Evolutionary conservation across 2,329 filamentous ascomycete genomes (phyloP), one percentile per base, ranked within the genome.

Genomic region (Trichoderma citrinoviride): DNA sequence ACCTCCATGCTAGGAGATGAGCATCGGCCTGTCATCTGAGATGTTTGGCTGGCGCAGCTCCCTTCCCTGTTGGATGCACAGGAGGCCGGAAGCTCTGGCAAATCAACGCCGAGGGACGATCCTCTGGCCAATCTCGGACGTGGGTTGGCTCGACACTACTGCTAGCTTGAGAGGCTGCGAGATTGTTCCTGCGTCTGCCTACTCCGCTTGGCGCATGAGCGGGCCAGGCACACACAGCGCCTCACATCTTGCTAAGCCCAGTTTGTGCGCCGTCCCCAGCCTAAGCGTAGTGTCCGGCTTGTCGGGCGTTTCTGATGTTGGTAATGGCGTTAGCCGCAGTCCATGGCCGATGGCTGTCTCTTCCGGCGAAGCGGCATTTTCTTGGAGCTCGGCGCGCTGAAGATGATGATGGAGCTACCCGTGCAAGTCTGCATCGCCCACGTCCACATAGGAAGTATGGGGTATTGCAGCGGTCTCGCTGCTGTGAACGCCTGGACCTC

Each of bases 151-250:
- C 72, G 72, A 25, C 33, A 17, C 58, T 62, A 54, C 33, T 37
- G 33, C 10, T 37, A 37, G 33, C 33, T 37, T 37, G 33, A 14
- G 33, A 37, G 33, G 71, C 68, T 60, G 25, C 57, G 67, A 71
- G 68, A 73, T 74, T 74, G 73, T 74, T 73, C 73, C 72, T 74
- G 73, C 72, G 67, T 75, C 71, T 58, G 60, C 50, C 60, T 47
- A 71, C 67, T 74, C 71, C 64, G 49, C 57, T 56, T 52, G 44
- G 54, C 49, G 43, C 47, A 43, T 53, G 40, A 56, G 49, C 23
- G 43, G 46, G 40, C 64, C 47, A 65, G 64, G 64, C 40, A 65
- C 64, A 37, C 33, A 55, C n/a, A 50, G 50, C 57, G 43, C 41
- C 43, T 61, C 41, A n/a, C 49, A 60, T 41, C 46, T 43, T 41